Base-by-base conservation (phyloP, 177 flowering plant genomes). In the Vitis hybrid region DNA sequence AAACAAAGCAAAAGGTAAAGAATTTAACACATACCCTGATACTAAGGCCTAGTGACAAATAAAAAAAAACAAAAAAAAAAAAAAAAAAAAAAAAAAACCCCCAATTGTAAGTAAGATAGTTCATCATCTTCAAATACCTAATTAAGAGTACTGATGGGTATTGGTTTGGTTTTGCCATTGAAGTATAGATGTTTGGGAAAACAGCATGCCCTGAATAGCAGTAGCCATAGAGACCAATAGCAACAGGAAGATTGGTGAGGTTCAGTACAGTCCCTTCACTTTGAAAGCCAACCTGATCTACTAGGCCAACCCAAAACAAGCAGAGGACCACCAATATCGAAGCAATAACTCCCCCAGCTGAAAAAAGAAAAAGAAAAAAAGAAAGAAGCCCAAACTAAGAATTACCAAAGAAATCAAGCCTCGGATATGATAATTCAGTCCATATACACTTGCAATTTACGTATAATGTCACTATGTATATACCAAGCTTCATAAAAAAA, bases 121-220 rank as follows among this genome's bases (percentile, higher is more conserved):
- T 8, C 13, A 63, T 11, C 51, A 56, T 59, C 48, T 48, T 2
- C 61, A 67, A 56, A 59, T 84, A 90, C 99, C 93, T 79, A 22
- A 83, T 66, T 55, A 93, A 54, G 70, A 93, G 95, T 59, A 93
- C 89, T 16, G 84, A 68, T 20, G 97, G 87, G 68, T 58, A 96
- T 75, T 91, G 90, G 74, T 63, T 82, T 57, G 85, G 95, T 62
- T 87, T 87, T 55, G 84, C 90, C 98, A 96, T 88, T 18, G 99
- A 96, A 48, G 90, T 84, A 70, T 96, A 96, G 58, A 96, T 92
- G 77, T 93, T 95, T 15, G 99, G 99, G 68, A 93, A 90, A 69
- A 93, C 97, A 29, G 99, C 98, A 81, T 95, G 99, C 18, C 98
- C 99, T 1, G 99, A 89, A 66, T 90, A 93, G 81, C 99, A 95